Evolutionary conservation across 345 rosid genomes (phyloP), one percentile per base, ranked within the genome.

Genomic region (Dipteronia sinensis): DNA sequence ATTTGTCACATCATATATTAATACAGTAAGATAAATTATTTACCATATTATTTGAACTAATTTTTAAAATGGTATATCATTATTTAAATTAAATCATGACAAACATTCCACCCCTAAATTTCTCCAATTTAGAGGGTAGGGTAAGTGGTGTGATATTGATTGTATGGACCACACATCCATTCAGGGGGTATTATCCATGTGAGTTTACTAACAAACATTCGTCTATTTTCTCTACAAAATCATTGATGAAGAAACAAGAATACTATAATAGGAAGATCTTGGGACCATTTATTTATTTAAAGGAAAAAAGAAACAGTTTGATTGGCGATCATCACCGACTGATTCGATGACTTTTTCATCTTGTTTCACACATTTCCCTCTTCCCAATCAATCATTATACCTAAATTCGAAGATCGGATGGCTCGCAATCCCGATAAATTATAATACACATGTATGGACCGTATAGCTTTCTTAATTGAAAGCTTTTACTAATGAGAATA

Each of bases 41-140:
- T 4, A 3, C 0, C 6, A 4, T 0, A 4, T 34, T 34, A 34
- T 34, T 5, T 34, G 6, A 34, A 34, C 4, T 34, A 34, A 34
- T 4, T 34, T 34, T 4, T 34, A 4, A 34, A 34, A 34, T 34
- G 4, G 1, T 34, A 34, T 4, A 34, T 0, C 0, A 5, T 34
- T 34, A 34, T 34, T 34, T 1, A 34, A 34, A 34, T 34, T 42
- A 9, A 46, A 46, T 46, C 0, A 10, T 46, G 15, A 46, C 15
- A 46, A 46, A 11, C 2, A 46, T 46, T 46, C 49, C 15, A 46
- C 49, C 49, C 10, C 22, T 16, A 42, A 4, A 38, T 19, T 9
- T 73, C 67, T 47, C 46, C 63, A 56, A 25, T n/a, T 56, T 75
- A n/a, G 62, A 38, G 61, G 19, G 71, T 67, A 63, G 25, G 78